Percentiles rank a stretch among this genome's conserved stretches.
These are phyloP conservation scores for Rhodotorula sp. DNA, from an alignment of 1,284 basidiomycete genomes.

Conservation along the genomic window DNA sequence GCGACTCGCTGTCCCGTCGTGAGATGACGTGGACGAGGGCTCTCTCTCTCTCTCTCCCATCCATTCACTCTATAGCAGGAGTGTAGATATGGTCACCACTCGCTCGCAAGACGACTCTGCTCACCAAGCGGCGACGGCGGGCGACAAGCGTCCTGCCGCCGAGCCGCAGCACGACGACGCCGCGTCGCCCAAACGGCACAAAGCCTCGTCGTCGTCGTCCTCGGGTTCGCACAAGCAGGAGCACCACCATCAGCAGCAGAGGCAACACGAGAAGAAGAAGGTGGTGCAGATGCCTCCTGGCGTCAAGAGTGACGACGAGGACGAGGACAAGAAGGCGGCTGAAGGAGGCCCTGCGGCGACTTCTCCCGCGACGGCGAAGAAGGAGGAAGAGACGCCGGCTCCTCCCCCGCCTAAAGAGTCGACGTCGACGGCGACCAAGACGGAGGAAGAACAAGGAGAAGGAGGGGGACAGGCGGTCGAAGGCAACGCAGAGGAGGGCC, in stretches of 20 bases:
- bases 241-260: not conserved
- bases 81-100: constrained; percentile 11
- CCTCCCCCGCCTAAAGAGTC: constrained; percentile 10
- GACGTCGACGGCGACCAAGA: not conserved
- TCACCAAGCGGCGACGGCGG: not conserved
- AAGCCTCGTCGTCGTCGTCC: not conserved
- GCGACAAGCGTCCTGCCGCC: constrained; percentile 20
- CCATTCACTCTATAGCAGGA: not conserved
- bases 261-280: not conserved
- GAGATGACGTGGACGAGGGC: not conserved
- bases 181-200: not conserved
- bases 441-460: constrained; percentile 3
- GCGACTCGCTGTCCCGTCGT: too few relatives aligned
- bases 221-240: not conserved
- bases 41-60: not conserved
- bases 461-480: constrained; percentile 2
- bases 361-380: not conserved
- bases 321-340: constrained; percentile 16
- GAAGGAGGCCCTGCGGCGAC: not conserved
- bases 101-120: constrained; percentile 11
- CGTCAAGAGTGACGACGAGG: not conserved
- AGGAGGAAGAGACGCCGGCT: constrained; percentile 16
- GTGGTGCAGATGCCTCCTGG: not conserved
- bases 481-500: constrained; percentile 16
- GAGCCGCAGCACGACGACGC: too few relatives aligned